These are phyloP conservation scores for Crinitomyces ghanaensis DNA, from an alignment of 805 yeast species.

Conservation along the genomic window DNA sequence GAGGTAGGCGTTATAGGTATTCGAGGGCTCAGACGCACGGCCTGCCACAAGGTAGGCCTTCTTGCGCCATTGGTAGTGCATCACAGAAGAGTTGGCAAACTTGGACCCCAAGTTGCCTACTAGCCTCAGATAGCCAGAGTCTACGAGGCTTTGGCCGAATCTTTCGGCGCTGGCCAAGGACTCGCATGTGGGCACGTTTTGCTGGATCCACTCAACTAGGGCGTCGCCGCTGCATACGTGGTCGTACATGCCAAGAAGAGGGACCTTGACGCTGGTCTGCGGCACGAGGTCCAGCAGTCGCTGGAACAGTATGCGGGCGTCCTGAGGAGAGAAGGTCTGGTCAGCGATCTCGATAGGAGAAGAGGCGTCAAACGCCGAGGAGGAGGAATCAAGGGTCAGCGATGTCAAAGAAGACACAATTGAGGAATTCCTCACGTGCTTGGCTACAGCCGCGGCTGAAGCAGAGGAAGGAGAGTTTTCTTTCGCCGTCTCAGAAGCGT, in stretches of 20 bases:
- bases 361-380: no score
- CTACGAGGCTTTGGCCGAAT: slow-evolving; percentile 62
- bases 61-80: slow-evolving; percentile 73
- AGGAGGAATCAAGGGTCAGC: no score
- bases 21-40: slow-evolving; percentile 1
- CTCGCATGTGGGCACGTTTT: slow-evolving; percentile 29
- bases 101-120: slow-evolving; percentile 49
- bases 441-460: background rate
- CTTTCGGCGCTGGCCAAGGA: slow-evolving; percentile 50
- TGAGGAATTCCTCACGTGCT: no score
- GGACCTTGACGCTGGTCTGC: slow-evolving; percentile 43
- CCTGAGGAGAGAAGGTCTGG: slow-evolving; percentile 27
- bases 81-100: slow-evolving; percentile 65
- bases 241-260: slow-evolving; percentile 58
- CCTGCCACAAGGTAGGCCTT: slow-evolving; percentile 48
- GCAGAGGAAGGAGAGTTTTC: background rate
- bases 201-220: slow-evolving; percentile 49
- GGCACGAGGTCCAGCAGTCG: slow-evolving; percentile 40
- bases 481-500: background rate
- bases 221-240: slow-evolving; percentile 50
- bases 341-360: slow-evolving; percentile 23
- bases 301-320: slow-evolving; percentile 32
- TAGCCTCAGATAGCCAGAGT: slow-evolving; percentile 46
- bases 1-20: slow-evolving; percentile 12
- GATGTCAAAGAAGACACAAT: no score